Evolutionary conservation across 2,329 filamentous ascomycete species (phyloP), one percentile per base, ranked within the genome.

Genomic region (Fusarium graminum): DNA sequence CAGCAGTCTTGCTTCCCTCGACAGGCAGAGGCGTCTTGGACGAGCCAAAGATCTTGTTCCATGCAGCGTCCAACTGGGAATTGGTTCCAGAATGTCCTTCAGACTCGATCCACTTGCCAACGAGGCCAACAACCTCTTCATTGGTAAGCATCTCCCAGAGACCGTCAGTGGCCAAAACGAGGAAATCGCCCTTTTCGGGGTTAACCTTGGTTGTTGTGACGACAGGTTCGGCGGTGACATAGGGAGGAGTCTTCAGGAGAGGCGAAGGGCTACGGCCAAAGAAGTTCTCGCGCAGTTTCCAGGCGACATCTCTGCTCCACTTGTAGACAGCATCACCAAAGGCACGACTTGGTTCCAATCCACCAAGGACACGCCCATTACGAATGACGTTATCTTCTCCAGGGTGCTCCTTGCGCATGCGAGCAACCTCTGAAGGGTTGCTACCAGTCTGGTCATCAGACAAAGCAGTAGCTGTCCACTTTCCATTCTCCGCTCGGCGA

Each of bases 61-160:
- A 95, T 4, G 80, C 85, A 79, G 80, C 80, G 72, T 90, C 86
- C 53, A 95, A 82, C 84, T 92, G 93, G 3, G 90, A 89, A 59
- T 78, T 82, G 42, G 82, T 80, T 5, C 78, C 76, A 47, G 76
- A 79, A 57, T 74, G 77, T 34, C 82, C 81, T 76, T 97, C 91
- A 22, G 87, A 88, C 77, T 99, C 95, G 45, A 99, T 88, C 95
- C 95, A 99, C 78, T 97, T 93, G 16, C 94, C 96, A 6, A 99
- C 95, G 4, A 99, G 87, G 1, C 95, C 95, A 49, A 99, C 92
- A 2, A 97, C 95, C 81, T 99, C 95, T 76, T 99, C 95, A 73
- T 98, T 99, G 45, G 93, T 97, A 63, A 99, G 85, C 95, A 98
- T 98, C 80, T 99, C 95, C 95, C 95, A 99, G 1, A 99, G 85